A percentile compares a stretch with the other conserved stretches of the same genome.
These are phyloP conservation scores for Ceratocystis eucalypticola DNA, from an alignment of 2,329 filamentous ascomycete genomes.

Conservation along the genomic window DNA sequence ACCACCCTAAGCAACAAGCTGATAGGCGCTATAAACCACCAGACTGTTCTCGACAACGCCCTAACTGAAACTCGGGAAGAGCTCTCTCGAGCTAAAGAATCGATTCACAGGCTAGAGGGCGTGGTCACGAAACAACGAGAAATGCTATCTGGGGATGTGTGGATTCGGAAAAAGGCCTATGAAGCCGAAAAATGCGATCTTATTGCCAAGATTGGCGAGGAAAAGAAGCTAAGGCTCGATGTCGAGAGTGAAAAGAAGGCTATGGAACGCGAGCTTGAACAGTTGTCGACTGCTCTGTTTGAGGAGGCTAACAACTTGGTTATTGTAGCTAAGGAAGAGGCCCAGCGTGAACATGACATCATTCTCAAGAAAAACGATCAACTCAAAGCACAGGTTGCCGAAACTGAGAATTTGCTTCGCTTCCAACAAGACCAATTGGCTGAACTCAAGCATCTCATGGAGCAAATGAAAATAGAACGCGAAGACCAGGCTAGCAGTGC, in stretches of 20 bases:
- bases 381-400: conserved; percentile 67
- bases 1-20: conserved; percentile 87
- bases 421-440: conserved; percentile 88
- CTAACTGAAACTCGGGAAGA: conserved; percentile 73
- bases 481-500: conserved; percentile 58
- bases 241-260: conserved; percentile 69
- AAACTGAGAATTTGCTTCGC: conserved; percentile 71
- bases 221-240: conserved; percentile 49
- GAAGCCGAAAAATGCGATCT: conserved; percentile 56
- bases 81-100: conserved; percentile 56
- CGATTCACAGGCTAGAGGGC: conserved; percentile 53
- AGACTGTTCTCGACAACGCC: conserved; percentile 80
- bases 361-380: conserved; percentile 78
- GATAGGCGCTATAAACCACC: conserved; percentile 93
- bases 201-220: conserved; percentile 46
- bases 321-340: conserved; percentile 67
- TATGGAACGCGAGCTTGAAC: conserved; percentile 87
- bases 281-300: conserved; percentile 81
- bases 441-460: conserved; percentile 85
- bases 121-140: conserved; percentile 54
- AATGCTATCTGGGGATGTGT: conserved; percentile 57
- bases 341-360: conserved; percentile 68
- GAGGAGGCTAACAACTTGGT: conserved; percentile 99
- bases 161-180: conserved; percentile 61
- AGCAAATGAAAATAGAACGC: conserved; percentile 61